Conservation (phyloP, 257 asterid species). For the Prunella vulgaris region DNA sequence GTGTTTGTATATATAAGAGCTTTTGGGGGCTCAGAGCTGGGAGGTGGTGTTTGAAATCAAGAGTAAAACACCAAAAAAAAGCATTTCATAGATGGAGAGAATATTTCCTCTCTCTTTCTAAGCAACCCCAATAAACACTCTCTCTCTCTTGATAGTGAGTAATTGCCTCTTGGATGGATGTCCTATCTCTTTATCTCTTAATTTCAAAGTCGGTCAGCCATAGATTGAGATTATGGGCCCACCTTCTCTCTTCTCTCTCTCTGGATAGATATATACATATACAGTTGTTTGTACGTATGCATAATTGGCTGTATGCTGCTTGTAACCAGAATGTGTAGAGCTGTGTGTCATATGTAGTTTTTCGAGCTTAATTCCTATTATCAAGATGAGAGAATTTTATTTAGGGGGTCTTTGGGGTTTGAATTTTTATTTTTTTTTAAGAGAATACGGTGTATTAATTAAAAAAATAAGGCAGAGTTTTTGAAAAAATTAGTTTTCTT, state of each 20-base stretch:
- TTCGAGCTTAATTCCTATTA: conserved; percentile 58
- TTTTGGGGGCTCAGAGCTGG: conserved; percentile 20
- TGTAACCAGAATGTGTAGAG: conserved; percentile 71
- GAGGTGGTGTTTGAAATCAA: conserved; percentile 49
- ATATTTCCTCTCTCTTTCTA: conserved; percentile 45
- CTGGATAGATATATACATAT: conserved; percentile 8
- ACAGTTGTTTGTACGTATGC: conserved; percentile 33
- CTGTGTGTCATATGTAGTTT: conserved; percentile 59
- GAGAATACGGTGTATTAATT: too few relatives aligned
- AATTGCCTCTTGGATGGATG: conserved; percentile 17
- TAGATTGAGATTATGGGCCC: conserved; percentile 54
- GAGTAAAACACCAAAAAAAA: conserved; percentile 44
- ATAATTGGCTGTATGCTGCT: conserved; percentile 81
- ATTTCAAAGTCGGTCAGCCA: conserved; percentile 78
- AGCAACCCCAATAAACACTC: conserved; percentile 17
- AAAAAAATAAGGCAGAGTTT: too few relatives aligned
- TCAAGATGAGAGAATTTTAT: conserved; percentile 36
- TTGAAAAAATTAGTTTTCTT: too few relatives aligned
- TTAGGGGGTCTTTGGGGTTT: not conserved
- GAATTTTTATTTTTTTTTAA: not conserved
- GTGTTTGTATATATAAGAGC: not conserved
- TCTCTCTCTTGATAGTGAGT: conserved; percentile 18
- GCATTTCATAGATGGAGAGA: conserved; percentile 46
- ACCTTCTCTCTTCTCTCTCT: conserved; percentile 17
- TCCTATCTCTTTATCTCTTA: conserved; percentile 51